Conservation (phyloP, 257 asterid species). For the Solanum virginianum region DNA sequence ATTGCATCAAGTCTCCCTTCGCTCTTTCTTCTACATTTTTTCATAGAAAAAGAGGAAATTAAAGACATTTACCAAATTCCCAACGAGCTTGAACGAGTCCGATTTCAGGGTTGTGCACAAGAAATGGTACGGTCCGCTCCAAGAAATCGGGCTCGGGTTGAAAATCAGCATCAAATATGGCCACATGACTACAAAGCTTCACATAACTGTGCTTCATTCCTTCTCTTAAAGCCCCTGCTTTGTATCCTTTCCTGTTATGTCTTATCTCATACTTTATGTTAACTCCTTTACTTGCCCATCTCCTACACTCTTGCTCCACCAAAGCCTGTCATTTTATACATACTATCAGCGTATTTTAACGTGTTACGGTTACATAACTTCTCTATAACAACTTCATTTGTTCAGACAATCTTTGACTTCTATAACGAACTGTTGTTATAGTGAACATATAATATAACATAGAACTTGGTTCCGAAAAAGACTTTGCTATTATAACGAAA, state of each 20-base stretch:
- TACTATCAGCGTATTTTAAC: neutral
- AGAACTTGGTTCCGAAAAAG: neutral
- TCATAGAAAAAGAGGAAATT: neutral
- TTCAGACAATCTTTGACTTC: neutral
- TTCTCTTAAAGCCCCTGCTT: constrained; percentile 2
- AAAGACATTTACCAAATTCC: constrained; percentile 20
- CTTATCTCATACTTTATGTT: constrained; percentile 4
- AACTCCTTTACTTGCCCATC: neutral
- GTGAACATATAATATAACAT: neutral
- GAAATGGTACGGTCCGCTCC: constrained; percentile 17
- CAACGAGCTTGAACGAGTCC: constrained; percentile 35
- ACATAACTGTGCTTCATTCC: constrained; percentile 19
- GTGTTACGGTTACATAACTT: neutral
- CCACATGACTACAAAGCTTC: neutral
- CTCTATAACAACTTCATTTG: neutral
- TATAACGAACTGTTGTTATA: neutral
- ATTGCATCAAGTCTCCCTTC: neutral
- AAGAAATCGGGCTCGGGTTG: constrained; percentile 2
- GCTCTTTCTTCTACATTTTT: neutral
- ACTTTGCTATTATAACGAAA: neutral
- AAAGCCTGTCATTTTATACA: neutral
- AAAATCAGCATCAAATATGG: constrained; percentile 6
- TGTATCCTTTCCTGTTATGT: neutral
- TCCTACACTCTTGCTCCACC: constrained; percentile 1
- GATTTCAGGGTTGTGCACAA: constrained; percentile 19